phyloP scores from a whole-genome alignment of 768 basidiomycete species.

The Kwoniella mangroviensis region DNA sequence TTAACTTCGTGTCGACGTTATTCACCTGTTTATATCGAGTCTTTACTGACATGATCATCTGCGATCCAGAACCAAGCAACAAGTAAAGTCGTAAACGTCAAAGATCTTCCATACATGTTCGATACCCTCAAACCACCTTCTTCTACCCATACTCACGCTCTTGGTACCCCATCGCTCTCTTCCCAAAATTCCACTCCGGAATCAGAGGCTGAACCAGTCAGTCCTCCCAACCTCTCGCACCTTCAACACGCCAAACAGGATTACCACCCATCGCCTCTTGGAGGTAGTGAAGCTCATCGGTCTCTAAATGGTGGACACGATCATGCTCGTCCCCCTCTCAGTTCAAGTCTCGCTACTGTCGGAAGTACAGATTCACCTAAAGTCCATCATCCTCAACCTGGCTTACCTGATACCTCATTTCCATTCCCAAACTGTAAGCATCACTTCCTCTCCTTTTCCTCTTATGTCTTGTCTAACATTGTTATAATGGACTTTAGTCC shows the following conservation, averaged over 20 bases:
- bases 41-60: background rate
- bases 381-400: conserved; percentile 10
- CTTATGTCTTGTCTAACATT: conserved; percentile 2
- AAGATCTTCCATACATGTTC: conserved; percentile 36
- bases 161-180: conserved; percentile 28
- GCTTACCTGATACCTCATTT: conserved; percentile 30
- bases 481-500: conserved; percentile 26
- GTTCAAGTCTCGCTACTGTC: conserved; percentile 18
- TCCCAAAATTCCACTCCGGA: conserved; percentile 35
- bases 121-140: conserved; percentile 22
- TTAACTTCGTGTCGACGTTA: background rate
- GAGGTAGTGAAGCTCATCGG: conserved; percentile 19
- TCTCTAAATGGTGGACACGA: conserved; percentile 22
- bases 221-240: conserved; percentile 12
- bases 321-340: conserved; percentile 15
- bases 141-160: conserved; percentile 8
- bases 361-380: conserved; percentile 4
- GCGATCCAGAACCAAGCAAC: background rate
- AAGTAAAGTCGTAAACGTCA: conserved; percentile 32
- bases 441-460: background rate
- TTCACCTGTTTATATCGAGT: background rate
- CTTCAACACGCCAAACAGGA: conserved; percentile 14
- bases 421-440: conserved; percentile 47
- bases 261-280: conserved; percentile 30
- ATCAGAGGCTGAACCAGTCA: conserved; percentile 32